Conservation (phyloP, 2,329 filamentous ascomycete genomes). For the Didymella exigua region DNA sequence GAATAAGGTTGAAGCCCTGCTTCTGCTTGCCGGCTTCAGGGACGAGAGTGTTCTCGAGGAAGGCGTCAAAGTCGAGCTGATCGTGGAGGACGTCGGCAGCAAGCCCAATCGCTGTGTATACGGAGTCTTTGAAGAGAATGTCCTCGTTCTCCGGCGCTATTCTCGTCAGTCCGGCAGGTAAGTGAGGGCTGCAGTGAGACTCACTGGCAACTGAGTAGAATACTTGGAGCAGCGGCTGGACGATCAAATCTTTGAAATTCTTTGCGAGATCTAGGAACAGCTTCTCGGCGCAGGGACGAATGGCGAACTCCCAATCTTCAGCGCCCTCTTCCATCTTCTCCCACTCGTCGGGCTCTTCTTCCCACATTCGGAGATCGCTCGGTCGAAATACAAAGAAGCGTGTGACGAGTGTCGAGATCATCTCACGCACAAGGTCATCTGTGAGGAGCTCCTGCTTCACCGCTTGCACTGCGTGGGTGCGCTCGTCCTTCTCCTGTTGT, state of each 20-base stretch:
- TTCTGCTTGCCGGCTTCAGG: slow-evolving; percentile 75
- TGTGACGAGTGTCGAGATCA: slow-evolving; percentile 84
- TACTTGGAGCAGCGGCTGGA: slow-evolving; percentile 79
- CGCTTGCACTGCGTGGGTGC: slow-evolving; percentile 68
- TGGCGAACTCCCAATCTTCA: slow-evolving; percentile 84
- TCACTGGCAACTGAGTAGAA: slow-evolving; percentile 77
- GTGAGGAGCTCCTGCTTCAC: slow-evolving; percentile 78
- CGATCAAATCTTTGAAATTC: slow-evolving; percentile 82
- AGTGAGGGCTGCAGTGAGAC: slow-evolving; percentile 21
- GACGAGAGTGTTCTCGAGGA: slow-evolving; percentile 76
- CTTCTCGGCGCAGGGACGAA: slow-evolving; percentile 91
- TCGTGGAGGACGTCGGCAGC: slow-evolving; percentile 77
- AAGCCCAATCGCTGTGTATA: slow-evolving; percentile 91
- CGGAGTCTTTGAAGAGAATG: slow-evolving; percentile 86
- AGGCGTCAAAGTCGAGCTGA: slow-evolving; percentile 80
- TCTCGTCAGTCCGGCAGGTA: slow-evolving; percentile 21
- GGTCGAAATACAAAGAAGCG: slow-evolving; percentile 87
- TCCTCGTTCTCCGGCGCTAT: slow-evolving; percentile 65
- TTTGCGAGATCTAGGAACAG: slow-evolving; percentile 90
- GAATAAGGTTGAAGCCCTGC: slow-evolving; percentile 77
- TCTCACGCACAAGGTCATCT: slow-evolving; percentile 75
- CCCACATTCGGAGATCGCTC: slow-evolving; percentile 87
- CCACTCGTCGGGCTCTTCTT: slow-evolving; percentile 94
- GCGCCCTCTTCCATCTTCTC: slow-evolving; percentile 86
- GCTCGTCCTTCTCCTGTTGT: slow-evolving; percentile 75